Evolutionary conservation across 768 basidiomycete species (phyloP), one percentile per base, ranked within the genome.

Genomic region (Panaeolus papilionaceus): DNA sequence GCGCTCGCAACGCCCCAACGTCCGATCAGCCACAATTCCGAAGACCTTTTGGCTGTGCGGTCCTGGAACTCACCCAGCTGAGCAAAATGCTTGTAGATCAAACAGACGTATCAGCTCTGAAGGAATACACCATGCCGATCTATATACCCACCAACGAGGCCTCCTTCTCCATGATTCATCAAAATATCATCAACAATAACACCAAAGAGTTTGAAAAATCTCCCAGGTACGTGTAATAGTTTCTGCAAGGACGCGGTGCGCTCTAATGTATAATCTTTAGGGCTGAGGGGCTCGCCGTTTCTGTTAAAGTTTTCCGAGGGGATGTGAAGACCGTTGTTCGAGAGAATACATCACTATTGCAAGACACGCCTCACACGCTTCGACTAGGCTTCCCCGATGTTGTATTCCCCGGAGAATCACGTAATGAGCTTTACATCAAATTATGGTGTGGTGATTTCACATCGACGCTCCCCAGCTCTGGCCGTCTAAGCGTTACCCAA

Each of bases 341-440:
- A 66, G 95, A 97, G 77, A 95, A 97, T 76, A 90, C 92, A 33
- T 91, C 92, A 1, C 79, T 96, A 18, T 82, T 98, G 26, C 90
- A 92, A 67, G 93, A 92, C 70, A 86, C 89, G 9, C 92, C 96
- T 0, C 86, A 90, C 58, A 96, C 95, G 1, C 80, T 92, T 12
- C 92, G 95, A 3, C 88, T 99, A 39, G 95, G 95, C 38, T 99
- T 99, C 75, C 93, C 97, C 0, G 97, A 99, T 71, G 96, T 98
- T 7, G 96, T 97, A 9, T 96, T 96, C 75, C 96, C 96, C 3
- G 94, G 93, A 7, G 92, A 94, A 69, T 80, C 88, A n/a, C 89
- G 97, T 16, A 98, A 99, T 73, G 97, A 99, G 70, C 84, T 98
- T 12, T 99, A 98, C 78, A 87, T 98, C 81, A 98, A 98, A 77